A percentile compares a stretch with the other conserved stretches of the same genome.
These are phyloP conservation scores for Chytriomyces hyalinus DNA, from an alignment of 192 early-diverging fungal genomes.

Conservation along the genomic window DNA sequence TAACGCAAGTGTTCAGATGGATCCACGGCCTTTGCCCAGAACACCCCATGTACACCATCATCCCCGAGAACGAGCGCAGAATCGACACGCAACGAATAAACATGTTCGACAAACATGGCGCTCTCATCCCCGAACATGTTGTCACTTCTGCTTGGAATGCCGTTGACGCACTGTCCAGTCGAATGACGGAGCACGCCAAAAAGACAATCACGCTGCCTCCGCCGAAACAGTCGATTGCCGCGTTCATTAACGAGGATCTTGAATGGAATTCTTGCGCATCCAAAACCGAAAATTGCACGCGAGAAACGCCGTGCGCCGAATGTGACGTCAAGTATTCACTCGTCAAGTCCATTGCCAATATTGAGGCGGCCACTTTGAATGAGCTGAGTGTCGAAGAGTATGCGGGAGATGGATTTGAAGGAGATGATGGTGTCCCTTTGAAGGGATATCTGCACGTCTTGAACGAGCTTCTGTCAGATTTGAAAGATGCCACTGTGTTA, in stretches of 20 bases:
- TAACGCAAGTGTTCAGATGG: not conserved
- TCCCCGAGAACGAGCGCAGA: not conserved
- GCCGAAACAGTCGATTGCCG: not conserved
- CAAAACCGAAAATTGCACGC: not conserved
- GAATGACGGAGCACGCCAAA: not conserved
- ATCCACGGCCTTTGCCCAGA: not conserved
- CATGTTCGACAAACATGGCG: not conserved
- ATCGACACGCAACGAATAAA: not conserved
- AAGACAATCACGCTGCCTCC: not conserved
- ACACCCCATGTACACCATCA: not conserved
- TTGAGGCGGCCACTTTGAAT: not conserved
- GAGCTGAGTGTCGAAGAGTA: conserved; percentile 13
- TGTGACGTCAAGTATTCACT: not conserved
- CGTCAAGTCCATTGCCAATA: not conserved
- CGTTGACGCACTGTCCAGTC: not conserved
- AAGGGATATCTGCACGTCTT: not conserved
- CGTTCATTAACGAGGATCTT: not conserved
- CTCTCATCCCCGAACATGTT: not conserved
- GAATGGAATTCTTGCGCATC: conserved; percentile 4
- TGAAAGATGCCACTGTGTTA: not conserved
- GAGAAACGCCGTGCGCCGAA: not conserved
- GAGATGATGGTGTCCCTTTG: not conserved
- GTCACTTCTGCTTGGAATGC: not conserved
- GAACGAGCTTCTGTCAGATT: not conserved
- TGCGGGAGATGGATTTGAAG: not conserved